Base-by-base conservation (phyloP, 371 early-diverging fungal species). In the Rhizopus stolonifer region DNA sequence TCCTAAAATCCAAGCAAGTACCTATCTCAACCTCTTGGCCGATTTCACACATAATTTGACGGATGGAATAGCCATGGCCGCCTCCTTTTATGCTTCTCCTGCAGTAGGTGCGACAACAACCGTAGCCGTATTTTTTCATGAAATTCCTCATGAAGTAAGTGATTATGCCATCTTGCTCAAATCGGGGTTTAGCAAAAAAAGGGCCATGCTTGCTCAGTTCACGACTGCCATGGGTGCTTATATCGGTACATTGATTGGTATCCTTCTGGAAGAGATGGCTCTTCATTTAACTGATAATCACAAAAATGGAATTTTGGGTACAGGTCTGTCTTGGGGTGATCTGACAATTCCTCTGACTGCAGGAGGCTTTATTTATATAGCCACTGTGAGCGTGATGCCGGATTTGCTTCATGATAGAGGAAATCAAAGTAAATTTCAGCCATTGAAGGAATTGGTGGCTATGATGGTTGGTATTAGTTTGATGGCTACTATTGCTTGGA, bases 21-120 rank as follows among this genome's bases (percentile, higher is more conserved):
- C 90, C 0, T 90, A 89, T 55, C 60, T 92, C 52, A 91, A 89
- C 58, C 71, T 92, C 24, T 77, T 92, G 58, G 93, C 92, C 7
- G 92, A 92, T 58, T 86, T 86, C n/a, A 80, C 90, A 3, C 93
- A 92, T 79, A 92, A 91, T 69, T 88, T 92, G 59, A 89, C 91
- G 21, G 93, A 92, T 48, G 93, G 93, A 4, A 71, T 92, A 21
- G 92, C 93, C 11, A 86, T 92, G 82, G 86, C 91, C 0, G 90
- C 91, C 1, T 85, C 89, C 7, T 91, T 91, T 67, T 88, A 89
- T 60, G 78, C 85, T 21, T 88, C 88, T 14, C 88, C 84, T 11
- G 81, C 82, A 1, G 82, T 91, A 9, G 93, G 92, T 21, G 79
- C 90, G 0, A 86, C 90, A 1, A 90, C 93, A 3, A 84, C 91